Evolutionary conservation across 1,139 yeast genomes (phyloP), one percentile per base, ranked within the genome.

Genomic region (Sugiyamaella sp.): DNA sequence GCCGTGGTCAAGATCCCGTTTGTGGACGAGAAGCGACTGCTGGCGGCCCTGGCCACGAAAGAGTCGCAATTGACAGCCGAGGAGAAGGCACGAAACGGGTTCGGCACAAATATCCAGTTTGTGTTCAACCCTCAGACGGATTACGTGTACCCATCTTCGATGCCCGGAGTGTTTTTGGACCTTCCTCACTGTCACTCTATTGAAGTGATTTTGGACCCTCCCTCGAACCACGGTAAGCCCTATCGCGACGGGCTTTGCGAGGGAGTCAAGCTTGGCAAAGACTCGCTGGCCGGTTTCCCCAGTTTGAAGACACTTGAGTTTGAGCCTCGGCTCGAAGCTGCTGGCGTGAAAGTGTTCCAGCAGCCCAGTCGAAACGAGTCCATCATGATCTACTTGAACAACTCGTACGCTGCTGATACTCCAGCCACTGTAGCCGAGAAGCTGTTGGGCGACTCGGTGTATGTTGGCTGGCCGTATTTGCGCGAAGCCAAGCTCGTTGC

Each of bases 1-100:
- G 98, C 98, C 6, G 97, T 93, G 53, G 97, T 93, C n/a, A 81
- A 89, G 66, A 80, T 93, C 58, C 86, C 95, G 10, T 95, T 95
- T 76, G 97, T 93, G 51, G 98, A 95, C 62, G 91, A 87, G 65
- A 73, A 80, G 33, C 79, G 93, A 58, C 77, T 93, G 57, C 74
- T 87, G 50, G 81, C 77, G 1, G 91, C 93, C 0, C 81, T 95
- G 78, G 77, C 74, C 47, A 86, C 95, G 6, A 58, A 62, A 24
- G 87, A 88, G 56, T 66, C 73, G 0, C 78, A 77, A 57, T 74
- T 95, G 54, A 73, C 84, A 1, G 79, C 86, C 0, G 91, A 81
- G 43, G 99, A 95, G 67, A 75, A 76, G 49, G 67, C 68, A 49
- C 81, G 99, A 71, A 93, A 93, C 68, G 71, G 82, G 0, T 82